Conservation (phyloP, 805 yeast genomes). For the Kuraishia molischiana region DNA sequence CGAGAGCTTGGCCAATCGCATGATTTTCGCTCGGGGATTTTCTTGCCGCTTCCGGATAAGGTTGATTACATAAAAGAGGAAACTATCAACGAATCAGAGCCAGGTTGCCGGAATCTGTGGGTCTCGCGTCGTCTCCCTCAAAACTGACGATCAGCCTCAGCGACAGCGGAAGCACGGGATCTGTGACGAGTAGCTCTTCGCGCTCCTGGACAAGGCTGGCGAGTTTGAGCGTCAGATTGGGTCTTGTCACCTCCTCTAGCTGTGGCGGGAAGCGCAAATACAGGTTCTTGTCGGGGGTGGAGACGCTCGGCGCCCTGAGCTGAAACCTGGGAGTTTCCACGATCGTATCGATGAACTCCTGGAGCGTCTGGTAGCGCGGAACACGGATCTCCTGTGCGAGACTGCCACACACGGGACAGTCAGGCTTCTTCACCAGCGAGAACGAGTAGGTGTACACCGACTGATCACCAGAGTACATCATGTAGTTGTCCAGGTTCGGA, state of each 20-base stretch:
- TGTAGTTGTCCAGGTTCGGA: slow-evolving; percentile 62
- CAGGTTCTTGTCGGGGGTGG: slow-evolving; percentile 27
- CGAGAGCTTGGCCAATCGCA: no score
- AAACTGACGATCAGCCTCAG: slow-evolving; percentile 6
- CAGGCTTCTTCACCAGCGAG: slow-evolving; percentile 23
- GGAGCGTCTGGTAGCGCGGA: slow-evolving; percentile 19
- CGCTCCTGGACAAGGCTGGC: slow-evolving; percentile 26
- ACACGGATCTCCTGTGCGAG: slow-evolving; percentile 1
- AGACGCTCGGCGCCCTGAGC: slow-evolving; percentile 31
- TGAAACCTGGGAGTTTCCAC: slow-evolving; percentile 14
- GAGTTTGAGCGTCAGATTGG: slow-evolving; percentile 28
- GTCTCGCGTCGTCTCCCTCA: background rate
- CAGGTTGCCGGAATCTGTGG: background rate
- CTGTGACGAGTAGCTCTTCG: slow-evolving; percentile 46
- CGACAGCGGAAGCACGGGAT: slow-evolving; percentile 39
- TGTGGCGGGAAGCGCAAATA: slow-evolving; percentile 38
- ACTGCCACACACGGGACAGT: slow-evolving; percentile 34
- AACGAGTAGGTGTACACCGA: slow-evolving; percentile 34
- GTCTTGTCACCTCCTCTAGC: slow-evolving; percentile 33
- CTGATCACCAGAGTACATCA: slow-evolving; percentile 78
- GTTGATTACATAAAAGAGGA: no score
- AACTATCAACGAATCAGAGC: background rate
- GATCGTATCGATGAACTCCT: slow-evolving; percentile 31
- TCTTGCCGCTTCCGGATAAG: no score
- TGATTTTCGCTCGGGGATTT: no score